Evolutionary conservation across 257 asterid species (phyloP), one percentile per base, ranked within the genome.

Genomic region (Solanum corneliomulleri): DNA sequence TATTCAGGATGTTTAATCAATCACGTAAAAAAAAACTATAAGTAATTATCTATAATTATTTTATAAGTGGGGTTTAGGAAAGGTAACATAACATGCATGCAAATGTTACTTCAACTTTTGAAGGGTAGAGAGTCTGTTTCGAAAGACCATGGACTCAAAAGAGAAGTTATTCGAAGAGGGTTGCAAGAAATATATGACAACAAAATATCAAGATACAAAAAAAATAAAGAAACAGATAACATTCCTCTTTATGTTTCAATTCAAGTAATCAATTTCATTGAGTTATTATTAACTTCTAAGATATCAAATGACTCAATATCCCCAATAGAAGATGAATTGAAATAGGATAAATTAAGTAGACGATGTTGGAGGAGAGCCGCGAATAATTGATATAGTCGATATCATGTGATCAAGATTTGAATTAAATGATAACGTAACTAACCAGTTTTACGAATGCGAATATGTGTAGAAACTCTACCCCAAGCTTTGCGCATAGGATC

Each of bases 391-490:
- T 62, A 62, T 23, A 23, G 14, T 62, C 7, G 3, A 62, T 62
- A 2, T 62, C 7, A 60, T 9, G 6, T 58, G 11, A 20, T 58
- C 6, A 58, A 1, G 27, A 21, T 5, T 21, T 52, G 21, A 49
- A 15, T 14, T 47, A 21, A 52, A 52, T 52, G 2, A 52, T 9
- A 52, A 52, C 21, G 0, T 14, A 23, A 35, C 88, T 8, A 12
- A 96, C 99, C 98, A 31, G 93, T 39, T 91, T 90, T 91, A 64
- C 81, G 91, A 52, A 87, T 86, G 39, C 87, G 87, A 39, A 94
- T 45, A 44, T 89, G 88, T 76, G 60, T 86, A 10, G 95, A 93
- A 42, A 93, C 87, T 87, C 90, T 93, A 89, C 44, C 35, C 95
- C 94, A 92, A 33, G 90, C 95, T 86, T 90, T 92, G 85, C 88